phyloP scores from a whole-genome alignment of 495 filamentous ascomycete genomes.

The Penicillium fimorum region DNA sequence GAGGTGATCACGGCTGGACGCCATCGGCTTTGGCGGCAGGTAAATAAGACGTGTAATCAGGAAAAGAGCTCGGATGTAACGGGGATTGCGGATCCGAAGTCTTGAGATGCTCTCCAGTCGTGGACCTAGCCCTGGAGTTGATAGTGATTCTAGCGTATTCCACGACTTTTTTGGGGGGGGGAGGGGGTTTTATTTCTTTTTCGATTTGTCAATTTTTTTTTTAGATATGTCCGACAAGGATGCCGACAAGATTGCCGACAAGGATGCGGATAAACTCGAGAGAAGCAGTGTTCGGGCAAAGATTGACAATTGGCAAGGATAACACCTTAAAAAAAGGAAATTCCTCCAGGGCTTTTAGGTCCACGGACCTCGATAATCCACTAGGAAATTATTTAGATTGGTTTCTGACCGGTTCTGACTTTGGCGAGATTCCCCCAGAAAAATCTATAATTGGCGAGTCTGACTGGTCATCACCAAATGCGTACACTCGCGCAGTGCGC shows the following conservation, averaged over 20 bases:
- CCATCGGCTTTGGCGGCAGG: constrained; percentile 24
- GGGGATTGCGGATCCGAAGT: constrained; percentile 27
- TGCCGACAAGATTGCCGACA: not conserved
- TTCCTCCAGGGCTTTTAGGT: not conserved
- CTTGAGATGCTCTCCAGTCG: constrained; percentile 13
- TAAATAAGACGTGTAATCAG: constrained; percentile 12
- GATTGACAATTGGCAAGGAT: constrained; percentile 9
- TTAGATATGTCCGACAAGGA: not conserved
- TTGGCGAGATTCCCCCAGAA: not conserved
- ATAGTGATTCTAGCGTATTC: constrained; percentile 19
- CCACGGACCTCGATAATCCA: constrained; percentile 1
- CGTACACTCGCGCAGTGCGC: constrained; percentile 1
- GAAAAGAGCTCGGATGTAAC: constrained; percentile 36
- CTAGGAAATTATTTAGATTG: not conserved
- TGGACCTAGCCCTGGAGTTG: constrained; percentile 3
- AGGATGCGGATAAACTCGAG: not conserved
- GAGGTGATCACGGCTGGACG: constrained; percentile 22
- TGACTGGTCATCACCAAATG: not conserved
- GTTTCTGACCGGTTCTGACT: not conserved
- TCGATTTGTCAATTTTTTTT: not conserved
- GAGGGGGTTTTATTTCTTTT: not conserved
- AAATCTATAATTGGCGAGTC: not conserved
- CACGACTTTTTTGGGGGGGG: constrained; percentile 6
- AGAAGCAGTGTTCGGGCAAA: not conserved
- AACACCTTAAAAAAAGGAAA: not conserved